Evolutionary conservation across 805 yeast species (phyloP).

Genomic region (Yarrowia bubula): DNA sequence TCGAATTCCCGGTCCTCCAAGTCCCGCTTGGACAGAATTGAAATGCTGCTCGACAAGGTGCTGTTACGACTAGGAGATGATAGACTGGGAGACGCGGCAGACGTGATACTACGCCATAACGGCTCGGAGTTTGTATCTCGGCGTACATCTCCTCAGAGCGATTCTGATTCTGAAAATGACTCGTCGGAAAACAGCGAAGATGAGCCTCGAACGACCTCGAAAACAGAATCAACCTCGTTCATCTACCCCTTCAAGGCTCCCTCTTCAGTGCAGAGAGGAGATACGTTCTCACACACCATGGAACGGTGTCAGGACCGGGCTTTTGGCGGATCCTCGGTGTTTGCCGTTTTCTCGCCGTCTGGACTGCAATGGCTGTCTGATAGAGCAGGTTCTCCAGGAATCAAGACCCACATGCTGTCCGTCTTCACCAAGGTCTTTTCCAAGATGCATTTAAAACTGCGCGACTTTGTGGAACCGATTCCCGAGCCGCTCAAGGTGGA

Average conservation of each 20-base stretch:
- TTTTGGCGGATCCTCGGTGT: conserved; percentile 24
- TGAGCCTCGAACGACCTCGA: background rate
- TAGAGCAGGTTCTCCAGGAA: conserved; percentile 19
- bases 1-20: conserved; percentile 8
- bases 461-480: conserved; percentile 22
- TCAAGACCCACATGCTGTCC: conserved; percentile 4
- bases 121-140: conserved; percentile 15
- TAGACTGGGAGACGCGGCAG: conserved; percentile 9
- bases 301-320: conserved; percentile 18
- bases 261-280: conserved; percentile 9
- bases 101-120: background rate
- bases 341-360: conserved; percentile 43
- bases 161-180: background rate
- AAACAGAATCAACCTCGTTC: conserved; percentile 9
- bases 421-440: conserved; percentile 20
- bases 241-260: conserved; percentile 18
- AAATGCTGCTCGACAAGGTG: conserved; percentile 30
- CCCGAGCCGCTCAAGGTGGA: conserved; percentile 7
- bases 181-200: background rate
- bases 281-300: background rate
- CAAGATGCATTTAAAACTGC: conserved; percentile 11
- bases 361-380: conserved; percentile 44
- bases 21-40: conserved; percentile 33
- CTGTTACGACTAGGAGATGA: conserved; percentile 20
- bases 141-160: background rate